Conservation (phyloP, 257 asterid genomes). For the Dorcoceras hygrometricum region DNA sequence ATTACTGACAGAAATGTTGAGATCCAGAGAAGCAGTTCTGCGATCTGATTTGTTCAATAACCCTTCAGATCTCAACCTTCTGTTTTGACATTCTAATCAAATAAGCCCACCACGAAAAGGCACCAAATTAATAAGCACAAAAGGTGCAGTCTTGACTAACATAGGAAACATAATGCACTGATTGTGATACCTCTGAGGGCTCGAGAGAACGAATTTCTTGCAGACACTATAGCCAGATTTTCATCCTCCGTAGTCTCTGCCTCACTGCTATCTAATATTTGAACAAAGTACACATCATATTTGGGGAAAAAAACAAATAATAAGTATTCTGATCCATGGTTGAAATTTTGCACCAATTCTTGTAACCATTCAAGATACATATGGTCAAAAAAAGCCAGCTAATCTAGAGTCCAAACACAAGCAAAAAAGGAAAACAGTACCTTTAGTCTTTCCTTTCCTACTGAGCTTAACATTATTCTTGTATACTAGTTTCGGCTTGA, state of each 20-base stretch:
- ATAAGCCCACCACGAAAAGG: constrained; percentile 17
- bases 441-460: constrained; percentile 70
- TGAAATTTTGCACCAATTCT: constrained; percentile 1
- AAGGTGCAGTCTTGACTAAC: constrained; percentile 1
- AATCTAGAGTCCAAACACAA: constrained; percentile 23
- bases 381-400: constrained; percentile 18
- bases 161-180: neutral
- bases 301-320: constrained; percentile 27
- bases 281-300: constrained; percentile 35
- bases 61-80: constrained; percentile 59
- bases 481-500: constrained; percentile 40
- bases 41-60: constrained; percentile 51
- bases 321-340: constrained; percentile 22
- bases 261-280: constrained; percentile 56
- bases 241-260: constrained; percentile 82
- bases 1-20: constrained; percentile 48
- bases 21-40: constrained; percentile 77
- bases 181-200: constrained; percentile 75
- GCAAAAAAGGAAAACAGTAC: constrained; percentile 36
- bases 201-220: constrained; percentile 83
- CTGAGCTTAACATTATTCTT: constrained; percentile 46
- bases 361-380: neutral
- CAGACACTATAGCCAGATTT: constrained; percentile 53
- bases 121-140: constrained; percentile 6
- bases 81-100: constrained; percentile 75